Conservation (phyloP, 257 asterid species). For the Sherardia arvensis region DNA sequence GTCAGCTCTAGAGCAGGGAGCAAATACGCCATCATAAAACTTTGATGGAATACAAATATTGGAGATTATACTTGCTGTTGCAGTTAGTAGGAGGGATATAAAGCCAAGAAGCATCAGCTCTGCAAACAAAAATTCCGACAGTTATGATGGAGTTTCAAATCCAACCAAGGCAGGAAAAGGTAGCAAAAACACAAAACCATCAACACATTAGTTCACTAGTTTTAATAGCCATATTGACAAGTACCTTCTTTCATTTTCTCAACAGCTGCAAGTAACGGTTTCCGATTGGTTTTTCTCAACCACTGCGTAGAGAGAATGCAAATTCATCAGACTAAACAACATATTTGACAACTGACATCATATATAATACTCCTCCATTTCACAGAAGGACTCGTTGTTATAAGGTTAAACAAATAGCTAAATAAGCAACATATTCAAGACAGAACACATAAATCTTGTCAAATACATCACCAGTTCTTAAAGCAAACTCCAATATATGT, state of each 20-base stretch:
- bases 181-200: background rate
- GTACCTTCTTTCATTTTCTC: conserved; percentile 69
- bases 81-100: conserved; percentile 90
- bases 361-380: background rate
- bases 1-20: conserved; percentile 69
- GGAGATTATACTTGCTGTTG: conserved; percentile 82
- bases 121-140: conserved; percentile 21
- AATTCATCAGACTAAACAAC: conserved; percentile 6
- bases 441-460: background rate
- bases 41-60: conserved; percentile 81
- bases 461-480: background rate
- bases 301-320: conserved; percentile 45
- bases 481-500: background rate
- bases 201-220: background rate
- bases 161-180: background rate
- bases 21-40: conserved; percentile 58
- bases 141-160: background rate
- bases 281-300: conserved; percentile 72
- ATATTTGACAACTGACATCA: background rate
- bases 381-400: background rate
- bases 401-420: background rate
- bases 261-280: conserved; percentile 82
- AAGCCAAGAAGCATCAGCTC: conserved; percentile 99
- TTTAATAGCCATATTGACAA: background rate
- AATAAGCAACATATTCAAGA: background rate